A percentile compares a stretch with the other conserved stretches of the same genome.
phyloP scores from a whole-genome alignment of 1,139 yeast genomes.

The Pichia cactophila region DNA sequence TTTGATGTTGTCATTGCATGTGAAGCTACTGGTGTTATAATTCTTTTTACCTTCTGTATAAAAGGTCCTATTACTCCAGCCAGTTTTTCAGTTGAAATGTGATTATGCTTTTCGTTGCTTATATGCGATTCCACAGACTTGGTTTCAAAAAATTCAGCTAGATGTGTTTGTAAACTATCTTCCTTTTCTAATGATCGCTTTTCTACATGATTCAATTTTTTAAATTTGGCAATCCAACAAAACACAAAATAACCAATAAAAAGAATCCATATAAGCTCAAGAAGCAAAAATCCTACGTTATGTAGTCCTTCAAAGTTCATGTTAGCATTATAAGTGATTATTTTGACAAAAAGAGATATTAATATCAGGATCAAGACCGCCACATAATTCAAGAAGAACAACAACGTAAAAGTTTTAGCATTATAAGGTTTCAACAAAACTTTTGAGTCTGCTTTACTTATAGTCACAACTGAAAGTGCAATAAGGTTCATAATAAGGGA shows the following conservation, averaged over 20 bases:
- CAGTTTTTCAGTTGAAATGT: too few relatives aligned
- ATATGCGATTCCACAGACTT: not conserved
- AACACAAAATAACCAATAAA: not conserved
- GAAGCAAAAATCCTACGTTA: conserved; percentile 4
- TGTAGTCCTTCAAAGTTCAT: conserved; percentile 5
- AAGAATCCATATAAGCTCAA: conserved; percentile 2
- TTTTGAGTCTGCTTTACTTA: not conserved
- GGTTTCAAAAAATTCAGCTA: not conserved
- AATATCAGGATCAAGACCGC: not conserved
- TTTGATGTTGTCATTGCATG: not conserved
- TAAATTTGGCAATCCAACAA: not conserved
- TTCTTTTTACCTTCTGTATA: not conserved
- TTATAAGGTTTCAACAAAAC: not conserved
- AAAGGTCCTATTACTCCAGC: not conserved
- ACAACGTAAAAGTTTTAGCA: not conserved
- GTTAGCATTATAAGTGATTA: conserved; percentile 1
- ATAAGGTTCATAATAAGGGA: conserved; percentile 1
- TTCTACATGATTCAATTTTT: not conserved
- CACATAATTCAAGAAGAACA: not conserved
- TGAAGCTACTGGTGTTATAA: conserved; percentile 1
- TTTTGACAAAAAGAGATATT: conserved; percentile 1
- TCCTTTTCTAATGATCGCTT: not conserved
- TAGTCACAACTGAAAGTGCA: not conserved
- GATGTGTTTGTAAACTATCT: not conserved
- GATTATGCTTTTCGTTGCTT: not conserved